These are phyloP conservation scores for Zangia roseola DNA, from an alignment of 768 basidiomycete genomes.

Conservation along the genomic window DNA sequence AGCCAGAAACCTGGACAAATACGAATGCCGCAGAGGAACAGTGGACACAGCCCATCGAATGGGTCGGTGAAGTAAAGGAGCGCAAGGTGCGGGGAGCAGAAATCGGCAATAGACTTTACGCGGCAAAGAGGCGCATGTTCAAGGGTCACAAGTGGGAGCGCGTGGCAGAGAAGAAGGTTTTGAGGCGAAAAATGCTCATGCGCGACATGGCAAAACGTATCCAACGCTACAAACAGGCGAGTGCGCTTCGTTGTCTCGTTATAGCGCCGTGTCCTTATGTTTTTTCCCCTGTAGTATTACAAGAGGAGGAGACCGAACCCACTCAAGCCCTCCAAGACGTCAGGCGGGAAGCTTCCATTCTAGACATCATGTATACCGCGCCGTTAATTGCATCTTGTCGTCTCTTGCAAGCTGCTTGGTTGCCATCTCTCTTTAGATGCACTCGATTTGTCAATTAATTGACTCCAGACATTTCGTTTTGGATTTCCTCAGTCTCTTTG, in stretches of 20 bases:
- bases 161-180: constrained; percentile 43
- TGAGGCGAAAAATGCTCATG: constrained; percentile 55
- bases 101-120: constrained; percentile 64
- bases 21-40: neutral
- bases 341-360: constrained; percentile 54
- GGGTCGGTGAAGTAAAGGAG: constrained; percentile 39
- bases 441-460: too few relatives aligned
- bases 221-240: constrained; percentile 60
- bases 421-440: too few relatives aligned
- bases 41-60: constrained; percentile 36
- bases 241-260: constrained; percentile 23
- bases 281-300: constrained; percentile 19
- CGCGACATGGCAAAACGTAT: constrained; percentile 70
- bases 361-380: constrained; percentile 33
- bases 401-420: too few relatives aligned
- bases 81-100: constrained; percentile 49
- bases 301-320: constrained; percentile 51
- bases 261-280: constrained; percentile 1
- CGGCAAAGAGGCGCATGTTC: constrained; percentile 82
- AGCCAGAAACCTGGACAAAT: neutral
- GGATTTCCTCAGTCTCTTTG: too few relatives aligned
- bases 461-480: too few relatives aligned
- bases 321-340: constrained; percentile 54
- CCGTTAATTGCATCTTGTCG: constrained; percentile 1
- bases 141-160: constrained; percentile 92